Conservation (phyloP, 2,329 filamentous ascomycete genomes). For the Xylaria sp. region DNA sequence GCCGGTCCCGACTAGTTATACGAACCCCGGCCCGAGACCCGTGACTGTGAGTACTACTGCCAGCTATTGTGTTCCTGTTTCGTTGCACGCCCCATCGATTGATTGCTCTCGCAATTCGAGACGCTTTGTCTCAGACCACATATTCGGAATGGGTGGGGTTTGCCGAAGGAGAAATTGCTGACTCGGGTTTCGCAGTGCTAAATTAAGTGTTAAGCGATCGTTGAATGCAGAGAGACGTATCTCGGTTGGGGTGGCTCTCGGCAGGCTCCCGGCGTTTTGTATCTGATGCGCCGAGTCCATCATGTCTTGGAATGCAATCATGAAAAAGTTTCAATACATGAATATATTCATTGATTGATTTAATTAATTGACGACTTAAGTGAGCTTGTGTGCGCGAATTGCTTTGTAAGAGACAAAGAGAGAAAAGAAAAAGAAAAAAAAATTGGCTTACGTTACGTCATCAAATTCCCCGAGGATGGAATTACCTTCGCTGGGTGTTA, state of each 20-base stretch:
- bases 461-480: too few species aligned
- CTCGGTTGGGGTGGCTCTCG: background rate
- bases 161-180: slow-evolving; percentile 6
- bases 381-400: background rate
- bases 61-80: background rate
- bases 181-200: slow-evolving; percentile 24
- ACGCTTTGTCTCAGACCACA: background rate
- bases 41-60: slow-evolving; percentile 21
- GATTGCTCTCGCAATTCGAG: too few species aligned
- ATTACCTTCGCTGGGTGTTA: background rate
- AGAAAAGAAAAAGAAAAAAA: too few species aligned
- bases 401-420: too few species aligned
- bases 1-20: slow-evolving; percentile 38
- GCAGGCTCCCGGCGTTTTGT: background rate
- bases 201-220: background rate
- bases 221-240: background rate
- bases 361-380: too few species aligned
- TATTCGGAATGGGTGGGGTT: background rate
- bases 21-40: slow-evolving; percentile 34
- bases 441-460: background rate
- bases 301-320: background rate
- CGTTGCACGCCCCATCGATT: too few species aligned
- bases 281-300: background rate
- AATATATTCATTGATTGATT: too few species aligned
- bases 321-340: background rate